Percentiles rank a stretch among this genome's conserved stretches.
Conservation (phyloP, 1,284 basidiomycete genomes). For the Microbotryum lychnidis-dioicae region DNA sequence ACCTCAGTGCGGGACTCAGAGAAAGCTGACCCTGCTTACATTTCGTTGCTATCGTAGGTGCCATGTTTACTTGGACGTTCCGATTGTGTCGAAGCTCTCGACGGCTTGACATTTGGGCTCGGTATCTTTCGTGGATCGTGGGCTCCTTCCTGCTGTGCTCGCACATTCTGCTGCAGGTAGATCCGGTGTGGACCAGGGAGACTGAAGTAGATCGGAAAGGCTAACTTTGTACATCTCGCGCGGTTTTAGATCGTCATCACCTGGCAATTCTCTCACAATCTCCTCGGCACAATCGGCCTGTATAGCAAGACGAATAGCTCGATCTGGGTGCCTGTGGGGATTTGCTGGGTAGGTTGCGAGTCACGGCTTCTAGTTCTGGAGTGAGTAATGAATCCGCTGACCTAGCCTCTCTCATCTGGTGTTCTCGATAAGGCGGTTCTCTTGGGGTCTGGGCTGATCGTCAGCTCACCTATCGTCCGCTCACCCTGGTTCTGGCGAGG, state of each 20-base stretch:
- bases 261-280: conserved; percentile 31
- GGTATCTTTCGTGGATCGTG: conserved; percentile 32
- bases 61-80: conserved; percentile 35
- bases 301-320: conserved; percentile 21
- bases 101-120: conserved; percentile 27
- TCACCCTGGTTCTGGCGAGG: conserved; percentile 33
- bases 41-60: conserved; percentile 9
- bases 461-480: conserved; percentile 25
- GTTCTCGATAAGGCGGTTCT: conserved; percentile 22
- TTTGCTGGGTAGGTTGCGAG: conserved; percentile 26
- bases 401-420: no score
- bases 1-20: neutral
- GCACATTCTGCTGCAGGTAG: conserved; percentile 30
- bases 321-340: conserved; percentile 24
- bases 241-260: conserved; percentile 29
- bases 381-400: no score
- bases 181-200: neutral
- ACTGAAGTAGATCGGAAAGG: no score
- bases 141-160: conserved; percentile 32
- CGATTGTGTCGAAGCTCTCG: conserved; percentile 28
- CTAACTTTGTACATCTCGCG: no score
- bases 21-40: neutral
- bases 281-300: conserved; percentile 31
- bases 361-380: neutral
- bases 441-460: conserved; percentile 26